Percentiles rank a stretch among this genome's conserved stretches.
Evolutionary conservation across 2,329 filamentous ascomycete species (phyloP).

Genomic region (Ilyonectria mors-panacis): DNA sequence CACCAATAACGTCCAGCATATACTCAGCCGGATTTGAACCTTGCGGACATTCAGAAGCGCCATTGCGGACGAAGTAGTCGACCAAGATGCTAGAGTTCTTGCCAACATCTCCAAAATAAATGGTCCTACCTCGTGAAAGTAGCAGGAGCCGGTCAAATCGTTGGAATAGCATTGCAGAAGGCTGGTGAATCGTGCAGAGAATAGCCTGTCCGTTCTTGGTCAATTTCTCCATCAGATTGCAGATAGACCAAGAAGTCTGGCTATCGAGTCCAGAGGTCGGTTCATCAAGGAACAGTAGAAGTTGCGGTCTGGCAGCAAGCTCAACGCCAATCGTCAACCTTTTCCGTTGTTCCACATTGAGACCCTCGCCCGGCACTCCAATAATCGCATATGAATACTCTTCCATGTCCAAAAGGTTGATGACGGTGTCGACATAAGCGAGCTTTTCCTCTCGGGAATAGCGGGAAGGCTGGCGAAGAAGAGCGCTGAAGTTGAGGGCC

Average conservation of each 20-base stretch:
- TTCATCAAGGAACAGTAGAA: conserved; percentile 72
- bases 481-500: conserved; percentile 84
- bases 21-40: conserved; percentile 78
- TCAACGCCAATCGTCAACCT: conserved; percentile 71
- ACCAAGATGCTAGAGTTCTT: conserved; percentile 67
- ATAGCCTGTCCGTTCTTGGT: conserved; percentile 65
- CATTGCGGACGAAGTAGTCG: conserved; percentile 74
- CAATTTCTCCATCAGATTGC: conserved; percentile 71
- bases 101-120: conserved; percentile 78
- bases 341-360: conserved; percentile 73
- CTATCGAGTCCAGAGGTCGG: conserved; percentile 72
- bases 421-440: conserved; percentile 84
- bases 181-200: conserved; percentile 67
- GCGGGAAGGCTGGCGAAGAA: conserved; percentile 82
- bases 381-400: conserved; percentile 75
- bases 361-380: conserved; percentile 69
- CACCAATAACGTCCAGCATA: conserved; percentile 68
- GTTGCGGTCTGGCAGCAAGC: conserved; percentile 65
- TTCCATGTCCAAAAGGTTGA: conserved; percentile 73
- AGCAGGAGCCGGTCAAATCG: conserved; percentile 72
- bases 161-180: conserved; percentile 63
- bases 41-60: conserved; percentile 65
- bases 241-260: conserved; percentile 73
- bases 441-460: conserved; percentile 80
- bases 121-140: conserved; percentile 73